Percentiles rank a stretch among this genome's conserved stretches.
phyloP scores from a whole-genome alignment of 208 protist genomes.

The Trypanosoma mega region DNA sequence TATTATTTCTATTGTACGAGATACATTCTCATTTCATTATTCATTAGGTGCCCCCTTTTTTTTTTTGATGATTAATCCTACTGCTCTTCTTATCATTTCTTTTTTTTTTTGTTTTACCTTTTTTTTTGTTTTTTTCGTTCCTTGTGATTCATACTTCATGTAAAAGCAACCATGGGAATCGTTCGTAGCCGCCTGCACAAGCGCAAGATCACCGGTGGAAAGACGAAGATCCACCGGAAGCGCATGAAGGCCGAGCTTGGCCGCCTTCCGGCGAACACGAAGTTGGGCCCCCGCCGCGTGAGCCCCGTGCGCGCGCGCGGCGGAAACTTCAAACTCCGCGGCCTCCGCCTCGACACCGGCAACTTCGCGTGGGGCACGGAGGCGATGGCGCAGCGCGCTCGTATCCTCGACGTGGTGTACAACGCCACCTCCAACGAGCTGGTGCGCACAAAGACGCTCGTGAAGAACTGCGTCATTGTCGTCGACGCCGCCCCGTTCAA shows the following conservation, averaged over 20 bases:
- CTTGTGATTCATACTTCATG: neutral
- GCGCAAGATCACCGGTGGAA: slow-evolving; percentile 97
- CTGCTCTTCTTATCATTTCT: slow-evolving; percentile 11
- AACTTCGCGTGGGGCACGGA: slow-evolving; percentile 98
- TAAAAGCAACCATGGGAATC: slow-evolving; percentile 92
- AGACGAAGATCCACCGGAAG: slow-evolving; percentile 91
- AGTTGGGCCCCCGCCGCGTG: slow-evolving; percentile 93
- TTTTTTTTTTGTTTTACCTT: slow-evolving; percentile 22
- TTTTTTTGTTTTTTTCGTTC: slow-evolving; percentile 9
- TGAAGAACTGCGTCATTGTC: slow-evolving; percentile 98
- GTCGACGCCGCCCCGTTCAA: slow-evolving; percentile 98
- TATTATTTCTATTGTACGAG: slow-evolving; percentile 21
- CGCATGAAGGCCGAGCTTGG: slow-evolving; percentile 98
- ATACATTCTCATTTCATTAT: too few relatives aligned
- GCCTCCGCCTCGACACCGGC: slow-evolving; percentile 97
- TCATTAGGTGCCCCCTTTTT: too few relatives aligned
- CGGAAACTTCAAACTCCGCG: slow-evolving; percentile 98
- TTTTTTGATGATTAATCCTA: neutral
- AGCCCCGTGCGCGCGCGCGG: slow-evolving; percentile 95
- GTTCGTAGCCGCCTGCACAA: slow-evolving; percentile 97
- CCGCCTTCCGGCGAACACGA: slow-evolving; percentile 97
- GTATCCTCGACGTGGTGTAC: slow-evolving; percentile 99
- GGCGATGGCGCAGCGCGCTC: slow-evolving; percentile 88
- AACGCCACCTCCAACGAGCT: slow-evolving; percentile 99
- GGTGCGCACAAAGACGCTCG: slow-evolving; percentile 99